phyloP scores from a whole-genome alignment of 192 early-diverging fungal species.

The Umbelopsis sp. region DNA sequence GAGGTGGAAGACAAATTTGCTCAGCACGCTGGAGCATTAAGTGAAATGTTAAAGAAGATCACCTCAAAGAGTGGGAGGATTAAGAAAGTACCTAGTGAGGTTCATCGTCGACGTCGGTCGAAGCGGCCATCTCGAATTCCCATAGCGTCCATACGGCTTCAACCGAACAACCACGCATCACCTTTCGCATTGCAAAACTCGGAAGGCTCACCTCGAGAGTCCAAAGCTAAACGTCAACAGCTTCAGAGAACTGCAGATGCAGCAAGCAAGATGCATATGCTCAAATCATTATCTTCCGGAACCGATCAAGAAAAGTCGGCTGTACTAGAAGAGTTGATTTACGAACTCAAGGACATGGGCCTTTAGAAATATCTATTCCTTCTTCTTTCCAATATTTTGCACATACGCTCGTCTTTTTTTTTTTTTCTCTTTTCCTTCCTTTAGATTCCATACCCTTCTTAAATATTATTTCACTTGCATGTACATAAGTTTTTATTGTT shows the following conservation, averaged over 20 bases:
- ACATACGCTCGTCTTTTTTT: neutral
- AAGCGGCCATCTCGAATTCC: slow-evolving; percentile 21
- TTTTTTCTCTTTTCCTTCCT: neutral
- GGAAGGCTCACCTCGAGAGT: neutral
- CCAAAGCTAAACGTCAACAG: slow-evolving; percentile 23
- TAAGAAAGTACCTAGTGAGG: slow-evolving; percentile 7
- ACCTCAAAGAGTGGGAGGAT: neutral
- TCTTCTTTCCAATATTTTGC: neutral
- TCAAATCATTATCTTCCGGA: slow-evolving; percentile 11
- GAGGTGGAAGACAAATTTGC: neutral
- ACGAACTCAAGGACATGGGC: slow-evolving; percentile 30
- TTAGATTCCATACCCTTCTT: slow-evolving; percentile 1
- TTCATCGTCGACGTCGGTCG: slow-evolving; percentile 18
- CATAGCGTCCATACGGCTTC: neutral
- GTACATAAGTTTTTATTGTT: no score
- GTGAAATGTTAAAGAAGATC: slow-evolving; percentile 23
- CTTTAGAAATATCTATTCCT: neutral
- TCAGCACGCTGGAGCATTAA: slow-evolving; percentile 32
- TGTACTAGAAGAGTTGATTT: slow-evolving; percentile 15
- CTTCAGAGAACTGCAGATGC: slow-evolving; percentile 21
- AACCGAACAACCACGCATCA: neutral
- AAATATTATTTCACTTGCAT: no score
- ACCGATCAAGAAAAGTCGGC: slow-evolving; percentile 23
- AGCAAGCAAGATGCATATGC: slow-evolving; percentile 20
- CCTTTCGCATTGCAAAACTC: neutral